Evolutionary conservation across 192 early-diverging fungal genomes (phyloP), one percentile per base, ranked within the genome.

Genomic region (Coemansia sp.): DNA sequence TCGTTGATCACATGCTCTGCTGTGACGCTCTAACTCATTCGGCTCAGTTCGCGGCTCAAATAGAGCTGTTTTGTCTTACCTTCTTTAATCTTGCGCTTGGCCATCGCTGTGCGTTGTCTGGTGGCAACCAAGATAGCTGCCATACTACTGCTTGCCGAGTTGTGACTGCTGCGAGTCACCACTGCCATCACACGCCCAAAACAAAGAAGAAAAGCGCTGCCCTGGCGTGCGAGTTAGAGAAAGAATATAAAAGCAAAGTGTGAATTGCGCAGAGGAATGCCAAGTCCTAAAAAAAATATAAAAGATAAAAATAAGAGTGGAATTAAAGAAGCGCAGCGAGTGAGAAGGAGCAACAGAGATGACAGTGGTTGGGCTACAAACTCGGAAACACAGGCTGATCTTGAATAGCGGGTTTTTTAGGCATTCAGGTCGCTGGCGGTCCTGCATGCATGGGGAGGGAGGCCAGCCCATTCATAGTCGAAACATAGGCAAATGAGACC

Each of bases 11-110:
- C 55, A 58, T 58, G 55, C 29, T 4, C 55, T 7, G 55, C 55
- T 14, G 55, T 5, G 17, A 7, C 25, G 1, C 25, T 27, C 25
- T 1, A 27, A 27, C 25, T 27, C 25, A 27, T 27, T 27, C 25
- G 25, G 25, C 25, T 27, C 25, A 27, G 25, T 27, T 27, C 25
- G 25, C 25, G 25, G 25, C 25, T 27, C 25, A 27, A 27, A 27
- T 27, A 27, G 25, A 27, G 25, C 25, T 27, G 25, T 27, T 27
- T 27, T 27, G 2, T 36, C 77, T 42, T 80, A 80, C 78, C 78
- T 51, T 75, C 73, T 60, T 58, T 72, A 39, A 76, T 75, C 61
- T 76, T 80, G 57, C 70, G 73, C 63, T 80, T 80, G 4, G 70
- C 53, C 59, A 73, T 66, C 5, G 65, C 53, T 32, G 67, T 27